Base-by-base conservation (phyloP, 1,284 basidiomycete species). In the Lignosus rhinocerotis region DNA sequence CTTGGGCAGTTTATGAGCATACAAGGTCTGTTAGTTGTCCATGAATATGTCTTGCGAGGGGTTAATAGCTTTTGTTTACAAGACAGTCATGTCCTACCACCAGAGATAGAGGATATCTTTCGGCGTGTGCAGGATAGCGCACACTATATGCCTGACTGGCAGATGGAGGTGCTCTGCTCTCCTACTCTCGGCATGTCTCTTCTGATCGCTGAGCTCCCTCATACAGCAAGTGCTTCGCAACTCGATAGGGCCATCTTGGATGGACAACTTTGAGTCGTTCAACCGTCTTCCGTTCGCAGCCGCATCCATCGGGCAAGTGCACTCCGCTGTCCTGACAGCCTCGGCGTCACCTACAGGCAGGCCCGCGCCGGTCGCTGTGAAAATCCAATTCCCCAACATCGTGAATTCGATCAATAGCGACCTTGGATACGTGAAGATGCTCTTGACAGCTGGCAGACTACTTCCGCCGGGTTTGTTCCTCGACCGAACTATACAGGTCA, bases 111-210 rank as follows among this genome's bases (percentile, higher is more conserved):
- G 70, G 82, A 86, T 57, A 90, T 99, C 34, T 87, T 99, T 69
- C 83, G 94, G 46, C 82, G 91, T 42, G 95, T 99, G 0, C 96
- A 99, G 73, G 93, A 96, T 67, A 88, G 90, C 66, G 97, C 97
- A 1, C 94, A 99, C 73, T 98, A 98, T 73, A 99, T 98, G 96
- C 97, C 96, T 0, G 89, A 95, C 64, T 96, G 91, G 90, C 97
- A 99, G 73, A 92, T 98, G 86, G 92, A 96, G 83, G 93, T 92
- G 17, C 62, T 17, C 30, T 14, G 16, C 19, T 10, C 5, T 16
- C 32, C n/a, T 47, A 25, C 14, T 9, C 19, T 39, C 31, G 57
- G 43, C 51, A n/a, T 14, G 10, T 12, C 17, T 43, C n/a, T 53
- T 32, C 46, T 56, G 38, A 45, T 57, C 10, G 4, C 25, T 25